A percentile compares a stretch with the other conserved stretches of the same genome.
Conservation (phyloP, 345 rosid species). For the Sisymbrium irio region DNA sequence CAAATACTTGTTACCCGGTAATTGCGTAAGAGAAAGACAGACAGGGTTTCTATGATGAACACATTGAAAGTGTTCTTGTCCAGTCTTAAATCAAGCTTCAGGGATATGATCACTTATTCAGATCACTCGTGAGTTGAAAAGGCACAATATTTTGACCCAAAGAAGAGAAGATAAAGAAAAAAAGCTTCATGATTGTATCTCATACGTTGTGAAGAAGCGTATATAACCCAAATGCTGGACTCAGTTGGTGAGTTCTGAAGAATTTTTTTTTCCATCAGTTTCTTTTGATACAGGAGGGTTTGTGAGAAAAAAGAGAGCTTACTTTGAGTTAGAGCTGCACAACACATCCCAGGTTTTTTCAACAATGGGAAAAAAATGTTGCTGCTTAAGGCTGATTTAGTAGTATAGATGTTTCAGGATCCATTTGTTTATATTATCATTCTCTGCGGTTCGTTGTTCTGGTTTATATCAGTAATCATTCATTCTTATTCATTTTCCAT, state of each 20-base stretch:
- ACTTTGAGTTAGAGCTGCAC: slow-evolving; percentile 18
- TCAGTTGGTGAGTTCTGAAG: slow-evolving; percentile 2
- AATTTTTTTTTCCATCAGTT: background rate
- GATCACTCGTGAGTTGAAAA: background rate
- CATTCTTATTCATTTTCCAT: slow-evolving; percentile 12
- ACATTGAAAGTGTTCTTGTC: slow-evolving; percentile 22
- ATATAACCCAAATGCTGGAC: background rate
- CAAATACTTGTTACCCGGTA: slow-evolving; percentile 76
- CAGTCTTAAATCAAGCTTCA: slow-evolving; percentile 17
- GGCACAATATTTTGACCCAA: background rate
- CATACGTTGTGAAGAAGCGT: background rate
- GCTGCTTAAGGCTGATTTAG: slow-evolving; percentile 20
- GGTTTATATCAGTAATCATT: slow-evolving; percentile 21
- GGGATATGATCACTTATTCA: background rate
- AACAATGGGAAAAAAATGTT: slow-evolving; percentile 27
- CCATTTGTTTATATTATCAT: slow-evolving; percentile 19
- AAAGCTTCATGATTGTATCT: background rate
- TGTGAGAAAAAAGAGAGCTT: slow-evolving; percentile 11
- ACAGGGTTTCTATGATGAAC: slow-evolving; percentile 20
- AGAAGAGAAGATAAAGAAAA: slow-evolving; percentile 3
- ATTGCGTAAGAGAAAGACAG: slow-evolving; percentile 71
- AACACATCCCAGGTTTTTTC: slow-evolving; percentile 29
- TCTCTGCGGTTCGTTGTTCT: slow-evolving; percentile 6
- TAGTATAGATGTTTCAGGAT: slow-evolving; percentile 22
- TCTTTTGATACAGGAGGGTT: slow-evolving; percentile 23